phyloP scores from a whole-genome alignment of 805 yeast species.

The Lipomyces orientalis region DNA sequence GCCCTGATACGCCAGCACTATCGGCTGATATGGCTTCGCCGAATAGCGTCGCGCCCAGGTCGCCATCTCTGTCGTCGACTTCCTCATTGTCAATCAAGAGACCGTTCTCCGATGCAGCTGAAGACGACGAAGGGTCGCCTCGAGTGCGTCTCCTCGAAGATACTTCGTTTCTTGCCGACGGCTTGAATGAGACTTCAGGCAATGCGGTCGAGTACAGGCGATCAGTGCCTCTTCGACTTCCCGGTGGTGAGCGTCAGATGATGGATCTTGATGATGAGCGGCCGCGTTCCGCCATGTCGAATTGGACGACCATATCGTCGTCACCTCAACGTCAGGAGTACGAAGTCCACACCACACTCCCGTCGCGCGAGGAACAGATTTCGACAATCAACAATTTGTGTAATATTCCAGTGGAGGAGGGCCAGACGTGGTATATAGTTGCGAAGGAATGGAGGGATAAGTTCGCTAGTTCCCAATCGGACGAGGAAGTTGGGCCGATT shows the following conservation, averaged over 20 bases:
- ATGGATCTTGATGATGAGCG: constrained; percentile 4
- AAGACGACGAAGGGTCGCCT: constrained; percentile 29
- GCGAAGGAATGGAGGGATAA: constrained; percentile 31
- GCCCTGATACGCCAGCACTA: neutral
- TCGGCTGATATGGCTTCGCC: constrained; percentile 10
- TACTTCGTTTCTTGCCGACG: constrained; percentile 3
- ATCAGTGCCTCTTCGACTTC: constrained; percentile 2
- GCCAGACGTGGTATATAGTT: constrained; percentile 35
- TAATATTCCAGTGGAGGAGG: constrained; percentile 15
- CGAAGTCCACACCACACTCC: neutral
- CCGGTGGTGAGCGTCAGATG: constrained; percentile 6
- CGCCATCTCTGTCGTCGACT: constrained; percentile 12
- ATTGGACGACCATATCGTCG: neutral
- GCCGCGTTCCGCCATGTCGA: neutral
- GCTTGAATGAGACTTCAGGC: constrained; percentile 7
- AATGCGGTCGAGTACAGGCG: constrained; percentile 11
- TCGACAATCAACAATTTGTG: constrained; percentile 4
- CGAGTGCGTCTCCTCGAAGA: constrained; percentile 28
- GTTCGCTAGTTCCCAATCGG: constrained; percentile 2
- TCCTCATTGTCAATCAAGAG: constrained; percentile 23
- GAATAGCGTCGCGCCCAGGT: neutral
- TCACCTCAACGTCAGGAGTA: neutral
- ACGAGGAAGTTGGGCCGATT: constrained; percentile 28
- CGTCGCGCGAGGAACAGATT: constrained; percentile 24
- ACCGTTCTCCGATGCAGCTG: constrained; percentile 19